Base-by-base conservation (phyloP, 2,329 filamentous ascomycete genomes). In the Pseudocercospora musae region DNA sequence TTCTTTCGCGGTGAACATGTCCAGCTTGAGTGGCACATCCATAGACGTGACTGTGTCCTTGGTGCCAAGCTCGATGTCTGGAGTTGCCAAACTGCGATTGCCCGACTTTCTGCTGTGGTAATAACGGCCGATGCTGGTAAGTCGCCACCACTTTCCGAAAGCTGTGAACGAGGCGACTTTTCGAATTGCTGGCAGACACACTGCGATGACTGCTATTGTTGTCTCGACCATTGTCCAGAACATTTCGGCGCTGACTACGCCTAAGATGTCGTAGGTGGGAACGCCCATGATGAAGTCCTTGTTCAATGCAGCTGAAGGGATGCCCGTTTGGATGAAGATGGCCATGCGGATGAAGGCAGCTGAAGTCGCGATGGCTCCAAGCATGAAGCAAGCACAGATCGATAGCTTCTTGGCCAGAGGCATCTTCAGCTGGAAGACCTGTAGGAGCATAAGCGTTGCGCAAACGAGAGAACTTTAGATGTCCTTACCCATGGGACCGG, bases 211-310 rank as follows among this genome's bases (percentile, higher is more conserved):
- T n/a, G 62, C 62, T 7, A 64, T 44, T 6, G 59, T 64, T 18
- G 59, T 62, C 13, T 64, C 62, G 25, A 64, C 58, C 59, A 64
- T 64, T 13, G 62, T 64, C 62, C 62, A 64, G 42, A 64, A 64
- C 4, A 64, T 59, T 31, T 64, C 62, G 1, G 59, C 59, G 21
- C 57, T 58, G 21, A 64, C 66, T 13, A 62, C 68, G 11, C 63
- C 66, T 6, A 68, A 46, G 6, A 69, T 57, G 23, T 68, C 63
- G 27, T 63, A 66, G 1, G 49, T 57, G 1, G 52, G 57, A 1
- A 64, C 33, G n/a, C 54, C 58, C 53, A 68, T 62, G 3, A 62
- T 58, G 6, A 60, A 59, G 5, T 50, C 58, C 7, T 59, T 55
- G 23, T 64, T 64, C 56, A 64, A 46, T 10, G 59, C 59, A 44